These are phyloP conservation scores for Paragyromitra xinjiangensis DNA, from an alignment of 495 filamentous ascomycete species.

Conservation along the genomic window DNA sequence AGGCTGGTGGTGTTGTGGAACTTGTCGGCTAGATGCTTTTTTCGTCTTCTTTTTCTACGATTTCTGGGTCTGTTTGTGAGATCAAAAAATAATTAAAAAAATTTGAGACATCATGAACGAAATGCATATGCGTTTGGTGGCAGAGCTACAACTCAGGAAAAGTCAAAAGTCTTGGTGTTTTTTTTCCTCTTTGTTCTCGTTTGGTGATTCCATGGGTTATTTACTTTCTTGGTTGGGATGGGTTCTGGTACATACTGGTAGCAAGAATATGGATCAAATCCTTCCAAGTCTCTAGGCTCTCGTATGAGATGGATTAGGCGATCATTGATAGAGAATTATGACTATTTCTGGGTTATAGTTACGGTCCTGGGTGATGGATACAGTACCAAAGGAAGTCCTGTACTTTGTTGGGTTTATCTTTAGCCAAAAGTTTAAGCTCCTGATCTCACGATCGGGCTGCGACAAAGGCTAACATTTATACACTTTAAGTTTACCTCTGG, in stretches of 20 bases:
- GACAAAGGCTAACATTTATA: background rate
- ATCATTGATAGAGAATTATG: too few species aligned
- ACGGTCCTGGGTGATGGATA: too few species aligned
- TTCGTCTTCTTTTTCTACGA: slow-evolving; percentile 44
- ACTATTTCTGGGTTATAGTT: too few species aligned
- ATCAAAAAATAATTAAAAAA: slow-evolving; percentile 50
- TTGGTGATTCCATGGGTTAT: slow-evolving; percentile 28
- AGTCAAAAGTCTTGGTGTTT: slow-evolving; percentile 34
- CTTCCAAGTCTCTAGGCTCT: background rate
- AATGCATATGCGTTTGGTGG: slow-evolving; percentile 25
- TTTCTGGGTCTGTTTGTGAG: slow-evolving; percentile 44
- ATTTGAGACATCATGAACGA: slow-evolving; percentile 43
- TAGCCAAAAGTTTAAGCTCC: too few species aligned
- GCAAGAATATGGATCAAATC: slow-evolving; percentile 16
- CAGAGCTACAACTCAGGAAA: background rate
- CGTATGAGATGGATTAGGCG: too few species aligned
- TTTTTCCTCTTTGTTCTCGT: slow-evolving; percentile 23
- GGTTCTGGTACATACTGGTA: slow-evolving; percentile 26
- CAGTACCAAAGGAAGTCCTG: too few species aligned
- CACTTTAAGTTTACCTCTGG: background rate
- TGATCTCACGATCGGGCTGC: background rate
- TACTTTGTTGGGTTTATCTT: too few species aligned
- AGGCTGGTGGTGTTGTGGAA: slow-evolving; percentile 89
- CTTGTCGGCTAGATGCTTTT: slow-evolving; percentile 77
- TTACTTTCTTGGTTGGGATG: slow-evolving; percentile 27